Conservation (phyloP, 2,329 filamentous ascomycete species). For the Aspergillus nomiae region DNA sequence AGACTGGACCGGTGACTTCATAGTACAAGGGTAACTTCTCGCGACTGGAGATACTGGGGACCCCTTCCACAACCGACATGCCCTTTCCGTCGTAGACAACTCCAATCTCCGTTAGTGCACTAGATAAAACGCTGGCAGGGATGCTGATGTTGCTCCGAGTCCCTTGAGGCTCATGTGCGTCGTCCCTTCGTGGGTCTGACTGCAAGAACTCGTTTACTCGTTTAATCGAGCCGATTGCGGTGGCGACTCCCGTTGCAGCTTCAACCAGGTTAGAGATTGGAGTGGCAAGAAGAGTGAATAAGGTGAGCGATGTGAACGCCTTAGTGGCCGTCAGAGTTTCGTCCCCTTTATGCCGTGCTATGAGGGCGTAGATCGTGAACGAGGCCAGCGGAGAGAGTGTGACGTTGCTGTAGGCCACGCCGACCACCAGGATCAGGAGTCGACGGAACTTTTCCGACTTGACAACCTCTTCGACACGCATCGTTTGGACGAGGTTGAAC, state of each 20-base stretch:
- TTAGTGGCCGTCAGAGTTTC: neutral
- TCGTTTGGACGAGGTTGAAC: constrained; percentile 32
- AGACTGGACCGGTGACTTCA: neutral
- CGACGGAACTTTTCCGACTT: constrained; percentile 27
- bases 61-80: neutral
- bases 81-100: neutral
- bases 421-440: constrained; percentile 15
- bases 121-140: neutral
- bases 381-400: neutral
- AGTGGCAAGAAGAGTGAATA: neutral
- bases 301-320: neutral
- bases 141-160: neutral
- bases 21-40: neutral
- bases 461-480: constrained; percentile 39
- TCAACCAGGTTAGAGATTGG: neutral
- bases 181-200: neutral
- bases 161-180: neutral
- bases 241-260: neutral
- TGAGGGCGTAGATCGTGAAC: neutral
- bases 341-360: neutral
- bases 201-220: neutral
- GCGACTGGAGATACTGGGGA: neutral
- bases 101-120: neutral
- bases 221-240: neutral
- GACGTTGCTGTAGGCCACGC: neutral